A percentile compares a stretch with the other conserved stretches of the same genome.
These are phyloP conservation scores for Didymella keratinophila DNA, from an alignment of 2,329 filamentous ascomycete genomes.

Conservation along the genomic window DNA sequence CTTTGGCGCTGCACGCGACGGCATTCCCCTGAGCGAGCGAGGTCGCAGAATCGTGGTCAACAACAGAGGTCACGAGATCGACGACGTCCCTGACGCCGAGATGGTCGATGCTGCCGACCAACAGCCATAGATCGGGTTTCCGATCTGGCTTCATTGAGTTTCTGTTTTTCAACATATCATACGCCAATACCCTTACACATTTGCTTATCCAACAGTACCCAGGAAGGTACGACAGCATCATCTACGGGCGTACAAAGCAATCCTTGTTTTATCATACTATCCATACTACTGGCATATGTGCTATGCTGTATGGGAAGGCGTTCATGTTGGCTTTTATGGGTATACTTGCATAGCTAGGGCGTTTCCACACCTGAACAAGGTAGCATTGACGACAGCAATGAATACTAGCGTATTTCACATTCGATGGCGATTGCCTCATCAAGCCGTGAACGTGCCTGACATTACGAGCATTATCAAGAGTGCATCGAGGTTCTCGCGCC, in stretches of 20 bases:
- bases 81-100: constrained; percentile 46
- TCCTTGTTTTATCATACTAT: constrained; percentile 12
- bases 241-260: constrained; percentile 5
- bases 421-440: background rate
- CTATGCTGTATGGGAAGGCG: constrained; percentile 24
- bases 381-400: constrained; percentile 21
- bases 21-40: constrained; percentile 76
- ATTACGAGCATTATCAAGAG: background rate
- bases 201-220: constrained; percentile 17
- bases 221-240: constrained; percentile 15
- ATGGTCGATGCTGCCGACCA: constrained; percentile 38
- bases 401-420: constrained; percentile 10
- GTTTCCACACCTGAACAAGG: constrained; percentile 23
- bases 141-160: background rate
- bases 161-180: constrained; percentile 31
- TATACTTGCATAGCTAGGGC: constrained; percentile 40
- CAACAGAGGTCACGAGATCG: constrained; percentile 46
- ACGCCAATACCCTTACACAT: constrained; percentile 41
- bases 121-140: background rate
- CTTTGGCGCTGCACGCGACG: constrained; percentile 92
- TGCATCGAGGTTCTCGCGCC: background rate
- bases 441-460: background rate
- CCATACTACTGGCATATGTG: constrained; percentile 6
- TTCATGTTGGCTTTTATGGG: constrained; percentile 23
- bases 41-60: constrained; percentile 75